Evolutionary conservation across 2,329 filamentous ascomycete species (phyloP), one percentile per base, ranked within the genome.

Genomic region (Fusarium pseudocircinatum): DNA sequence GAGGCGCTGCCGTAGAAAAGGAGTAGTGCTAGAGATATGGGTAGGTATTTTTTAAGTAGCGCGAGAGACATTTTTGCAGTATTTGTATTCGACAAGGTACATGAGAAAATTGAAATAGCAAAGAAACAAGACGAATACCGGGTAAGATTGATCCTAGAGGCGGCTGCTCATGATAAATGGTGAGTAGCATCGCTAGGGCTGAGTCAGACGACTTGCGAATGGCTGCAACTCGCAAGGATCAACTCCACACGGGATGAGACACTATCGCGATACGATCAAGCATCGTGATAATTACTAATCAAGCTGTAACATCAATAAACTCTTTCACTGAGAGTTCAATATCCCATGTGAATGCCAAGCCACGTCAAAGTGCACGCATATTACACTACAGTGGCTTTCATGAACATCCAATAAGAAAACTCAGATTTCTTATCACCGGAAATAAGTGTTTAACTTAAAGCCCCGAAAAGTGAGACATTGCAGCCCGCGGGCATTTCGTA

Each of bases 1-100:
- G 72, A 74, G 5, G 71, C 72, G 18, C 67, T 69, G n/a, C 72
- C 72, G 18, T 74, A 74, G 22, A 72, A 74, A 6, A 74, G 60
- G 3, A 74, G 43, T 0, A 71, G 15, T 2, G 63, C 59, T 0
- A 74, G 24, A 2, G 71, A 72, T 32, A 74, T 50, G 4, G 72
- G 71, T 0, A 74, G 53, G 12, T 56, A 63, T 3, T 18, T 52
- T 37, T 66, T 72, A 2, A 74, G 37, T 0, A 53, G 1, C 0
- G 42, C 1, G 7, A 58, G 13, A 4, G 43, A 36, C 67, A 74
- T 74, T 9, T 20, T 44, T n/a, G 26, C 20, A 9, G 16, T 18
- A 26, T n/a, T 4, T 22, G 2, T 18, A 10, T 22, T 26, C 10
- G 2, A 1, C 4, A 3, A n/a, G 7, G 3, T 0, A 28, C 14